Percentiles rank a stretch among this genome's conserved stretches.
Conservation (phyloP, 2,329 filamentous ascomycete species). For the Cytospora mali region DNA sequence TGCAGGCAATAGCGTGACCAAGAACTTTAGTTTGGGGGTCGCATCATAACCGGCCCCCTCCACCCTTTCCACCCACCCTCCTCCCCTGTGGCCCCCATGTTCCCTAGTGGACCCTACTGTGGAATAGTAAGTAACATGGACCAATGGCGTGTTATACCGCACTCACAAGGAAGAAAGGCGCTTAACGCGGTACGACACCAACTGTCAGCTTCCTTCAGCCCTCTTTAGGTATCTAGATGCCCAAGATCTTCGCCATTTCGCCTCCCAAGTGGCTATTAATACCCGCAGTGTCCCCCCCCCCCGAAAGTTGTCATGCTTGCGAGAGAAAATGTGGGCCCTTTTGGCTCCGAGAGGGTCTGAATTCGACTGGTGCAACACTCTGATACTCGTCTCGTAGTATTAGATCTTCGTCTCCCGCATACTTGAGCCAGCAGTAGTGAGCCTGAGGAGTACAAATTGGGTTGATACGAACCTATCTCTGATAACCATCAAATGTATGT, state of each 20-base stretch:
- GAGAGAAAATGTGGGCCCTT: neutral
- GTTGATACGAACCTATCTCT: neutral
- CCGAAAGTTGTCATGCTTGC: neutral
- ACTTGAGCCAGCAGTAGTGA: constrained; percentile 5
- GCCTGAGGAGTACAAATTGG: neutral
- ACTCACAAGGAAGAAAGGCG: neutral
- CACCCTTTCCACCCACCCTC: no score
- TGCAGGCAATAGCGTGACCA: neutral
- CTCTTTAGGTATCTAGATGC: constrained; percentile 1
- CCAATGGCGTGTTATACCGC: constrained; percentile 23
- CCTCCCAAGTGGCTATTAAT: constrained; percentile 14
- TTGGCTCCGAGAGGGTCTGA: neutral
- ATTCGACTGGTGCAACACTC: neutral
- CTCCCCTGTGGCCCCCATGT: neutral
- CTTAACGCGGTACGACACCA: constrained; percentile 8
- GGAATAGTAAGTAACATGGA: neutral
- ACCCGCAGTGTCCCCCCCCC: constrained; percentile 9
- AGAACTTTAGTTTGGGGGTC: neutral
- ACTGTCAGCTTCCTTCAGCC: neutral
- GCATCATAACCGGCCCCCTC: neutral
- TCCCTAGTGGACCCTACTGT: neutral
- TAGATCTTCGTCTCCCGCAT: neutral
- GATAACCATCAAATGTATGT: neutral
- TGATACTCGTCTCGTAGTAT: neutral
- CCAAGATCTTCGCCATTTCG: neutral